Base-by-base conservation (phyloP, 148 eudicot species). In the Arctostaphylos glauca region DNA sequence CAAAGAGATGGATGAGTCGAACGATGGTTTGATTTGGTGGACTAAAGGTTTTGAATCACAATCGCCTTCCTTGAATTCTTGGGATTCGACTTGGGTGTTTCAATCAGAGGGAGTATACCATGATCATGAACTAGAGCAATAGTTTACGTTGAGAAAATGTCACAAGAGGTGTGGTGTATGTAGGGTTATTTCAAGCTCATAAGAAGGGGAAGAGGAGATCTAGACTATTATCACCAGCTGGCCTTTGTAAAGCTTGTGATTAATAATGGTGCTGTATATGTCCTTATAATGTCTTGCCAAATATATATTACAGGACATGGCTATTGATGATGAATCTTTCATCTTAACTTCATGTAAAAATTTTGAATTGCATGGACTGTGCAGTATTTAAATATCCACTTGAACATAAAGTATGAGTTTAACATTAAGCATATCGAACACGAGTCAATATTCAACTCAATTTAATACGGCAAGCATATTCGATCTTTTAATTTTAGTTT, bases 11-110 rank as follows among this genome's bases (percentile, higher is more conserved):
- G 88, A 84, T 78, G 89, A 86, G 6, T 75, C 84, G 80, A 83
- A 82, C 79, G 85, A 85, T n/a, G 21, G 83, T 77, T 8, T 84
- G 76, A 31, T 81, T 38, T 88, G 92, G 91, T 90, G 91, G 90
- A 56, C 88, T 47, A 86, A 84, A 82, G 88, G 83, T 9, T 67
- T 86, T 46, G 87, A 88, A 14, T 19, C 80, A 1, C 82, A 83
- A 81, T 85, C 91, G 21, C 80, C 84, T 5, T 81, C 89, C 49
- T 87, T 85, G 15, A 87, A 73, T 49, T 90, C 91, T 59, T 86
- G 89, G 93, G 86, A 82, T 62, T 86, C 87, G 2, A 18, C 78
- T 58, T 77, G 79, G 14, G 38, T 74, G 73, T 53, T 87, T 64
- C 87, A 77, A 25, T 81, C 87, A 13, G 87, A 84, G 62, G 87